Conservation (phyloP, 179 eudicot species). For the Gypsophila paniculata region DNA sequence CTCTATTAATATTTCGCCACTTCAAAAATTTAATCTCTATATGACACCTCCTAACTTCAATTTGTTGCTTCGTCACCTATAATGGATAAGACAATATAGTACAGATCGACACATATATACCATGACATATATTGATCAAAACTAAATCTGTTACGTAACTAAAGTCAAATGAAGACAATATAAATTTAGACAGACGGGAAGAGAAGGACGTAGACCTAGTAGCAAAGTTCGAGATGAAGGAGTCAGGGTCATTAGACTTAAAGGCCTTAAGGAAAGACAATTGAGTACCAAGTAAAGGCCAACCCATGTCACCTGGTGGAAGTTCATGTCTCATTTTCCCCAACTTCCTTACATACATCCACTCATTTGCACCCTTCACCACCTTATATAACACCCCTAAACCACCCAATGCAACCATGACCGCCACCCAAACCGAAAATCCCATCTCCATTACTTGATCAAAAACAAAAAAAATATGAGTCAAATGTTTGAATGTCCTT, state of each 20-base stretch:
- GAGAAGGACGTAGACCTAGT: constrained; percentile 22
- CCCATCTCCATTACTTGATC: constrained; percentile 13
- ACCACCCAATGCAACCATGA: constrained; percentile 19
- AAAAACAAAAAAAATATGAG: neutral
- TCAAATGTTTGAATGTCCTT: neutral
- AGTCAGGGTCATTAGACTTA: constrained; percentile 37
- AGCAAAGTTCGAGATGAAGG: constrained; percentile 39
- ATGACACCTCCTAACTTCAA: too few relatives aligned
- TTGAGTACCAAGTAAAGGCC: constrained; percentile 46
- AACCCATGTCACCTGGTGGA: constrained; percentile 56
- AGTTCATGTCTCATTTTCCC: constrained; percentile 25
- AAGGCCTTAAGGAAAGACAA: constrained; percentile 43
- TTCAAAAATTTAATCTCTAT: too few relatives aligned
- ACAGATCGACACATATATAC: too few relatives aligned
- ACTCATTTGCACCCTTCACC: constrained; percentile 34
- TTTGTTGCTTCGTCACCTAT: too few relatives aligned
- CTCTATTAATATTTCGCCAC: too few relatives aligned
- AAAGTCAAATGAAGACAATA: neutral
- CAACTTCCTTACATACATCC: constrained; percentile 33
- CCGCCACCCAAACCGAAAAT: constrained; percentile 18
- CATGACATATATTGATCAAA: neutral
- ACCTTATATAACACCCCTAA: constrained; percentile 18
- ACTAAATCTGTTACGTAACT: too few relatives aligned
- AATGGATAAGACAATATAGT: too few relatives aligned
- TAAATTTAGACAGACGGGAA: neutral